Conservation (phyloP, 768 basidiomycete genomes). For the Amanita thiersii region DNA sequence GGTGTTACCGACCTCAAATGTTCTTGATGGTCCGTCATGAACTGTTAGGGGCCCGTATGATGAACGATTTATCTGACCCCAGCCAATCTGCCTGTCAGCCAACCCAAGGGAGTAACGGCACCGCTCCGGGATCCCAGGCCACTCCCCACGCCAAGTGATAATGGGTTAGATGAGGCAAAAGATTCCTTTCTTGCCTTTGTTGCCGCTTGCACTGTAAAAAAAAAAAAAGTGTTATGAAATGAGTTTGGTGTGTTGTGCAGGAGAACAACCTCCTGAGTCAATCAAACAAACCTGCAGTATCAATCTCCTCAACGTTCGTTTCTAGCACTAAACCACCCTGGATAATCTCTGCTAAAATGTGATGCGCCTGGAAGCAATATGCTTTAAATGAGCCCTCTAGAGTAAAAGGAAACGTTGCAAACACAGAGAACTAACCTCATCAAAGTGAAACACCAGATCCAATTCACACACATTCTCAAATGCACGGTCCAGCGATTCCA, state of each 20-base stretch:
- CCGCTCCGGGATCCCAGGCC: constrained; percentile 55
- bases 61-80: constrained; percentile 46
- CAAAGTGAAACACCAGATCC: constrained; percentile 97
- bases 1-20: no score
- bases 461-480: constrained; percentile 99
- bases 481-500: constrained; percentile 90
- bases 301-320: constrained; percentile 87
- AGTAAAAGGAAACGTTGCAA: neutral
- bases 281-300: constrained; percentile 46
- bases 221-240: constrained; percentile 8
- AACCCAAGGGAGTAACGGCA: constrained; percentile 67
- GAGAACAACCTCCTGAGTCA: neutral
- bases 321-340: constrained; percentile 96
- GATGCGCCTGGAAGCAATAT: constrained; percentile 62
- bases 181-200: constrained; percentile 71
- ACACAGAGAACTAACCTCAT: constrained; percentile 56
- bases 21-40: no score
- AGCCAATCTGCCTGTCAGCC: constrained; percentile 69
- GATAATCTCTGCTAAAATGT: constrained; percentile 92
- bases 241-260: neutral
- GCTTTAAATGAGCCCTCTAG: neutral
- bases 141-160: constrained; percentile 56
- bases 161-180: constrained; percentile 73
- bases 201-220: constrained; percentile 52
- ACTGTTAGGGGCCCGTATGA: no score